Evolutionary conservation across 106 monocot species (phyloP), one percentile per base, ranked within the genome.

Genomic region (Allium sativum): DNA sequence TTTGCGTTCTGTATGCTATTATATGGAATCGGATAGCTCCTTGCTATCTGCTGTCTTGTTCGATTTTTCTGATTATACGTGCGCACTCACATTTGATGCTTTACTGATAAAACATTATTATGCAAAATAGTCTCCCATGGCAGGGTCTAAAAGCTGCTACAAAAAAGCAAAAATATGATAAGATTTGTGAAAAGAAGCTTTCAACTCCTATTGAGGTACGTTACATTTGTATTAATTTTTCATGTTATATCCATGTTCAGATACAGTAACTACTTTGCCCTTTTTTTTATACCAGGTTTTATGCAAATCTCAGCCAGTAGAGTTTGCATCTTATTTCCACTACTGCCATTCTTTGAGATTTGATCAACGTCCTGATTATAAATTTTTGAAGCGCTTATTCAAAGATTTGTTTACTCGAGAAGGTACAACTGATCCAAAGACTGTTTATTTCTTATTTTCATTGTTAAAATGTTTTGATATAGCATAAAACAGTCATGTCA

Each of bases 241-340:
- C 31, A 31, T 31, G 31, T 31, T 31, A 31, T 31, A 31, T 31
- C 31, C 31, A 31, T 31, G 31, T 31, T 31, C 31, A 31, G 31
- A 31, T 31, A 3, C 31, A 31, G 31, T 1, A 31, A 31, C 31
- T 31, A 31, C 5, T 31, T 31, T 31, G 0, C 0, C 31, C 1
- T 21, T 44, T 64, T 13, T 50, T 18, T 12, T 64, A 31, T 64
- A 62, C 8, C 45, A 95, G 95, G 87, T 87, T 56, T 67, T 95
- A 55, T 90, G 95, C 77, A 90, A 87, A 71, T 81, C 83, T 47
- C 79, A 87, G 59, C 90, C 95, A 3, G 87, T 82, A 53, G 95
- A 96, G 70, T 96, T 96, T 74, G 81, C 95, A 13, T 96, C 95
- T 16, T 96, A 96, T 77, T 96, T 96, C 72, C 95, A 96, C 22